Evolutionary conservation across 768 basidiomycete genomes (phyloP), one percentile per base, ranked within the genome.

Genomic region (Lentinula detonsa): DNA sequence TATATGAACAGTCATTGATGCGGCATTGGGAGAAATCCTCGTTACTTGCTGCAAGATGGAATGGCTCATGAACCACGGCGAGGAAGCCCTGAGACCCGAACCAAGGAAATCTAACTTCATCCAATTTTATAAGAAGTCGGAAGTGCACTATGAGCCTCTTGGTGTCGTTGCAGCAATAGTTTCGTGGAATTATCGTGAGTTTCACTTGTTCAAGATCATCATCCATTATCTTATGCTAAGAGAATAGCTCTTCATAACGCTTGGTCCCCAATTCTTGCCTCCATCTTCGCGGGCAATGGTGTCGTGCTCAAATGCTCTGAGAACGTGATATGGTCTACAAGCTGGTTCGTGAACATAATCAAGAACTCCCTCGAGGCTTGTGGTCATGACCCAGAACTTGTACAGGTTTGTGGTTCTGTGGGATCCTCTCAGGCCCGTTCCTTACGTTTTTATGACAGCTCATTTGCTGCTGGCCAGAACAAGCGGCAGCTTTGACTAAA

Each of bases 21-120:
- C 95, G 35, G 88, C 91, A 2, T 79, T 99, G 43, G 97, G 97
- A 39, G 97, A 99, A 74, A 90, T 98, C 65, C 69, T 99, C 46
- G 91, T 91, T n/a, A 97, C 94, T 0, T 91, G 92, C 69, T 90
- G 92, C 10, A 99, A 99, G 72, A 78, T 98, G 74, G 91, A 96
- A 65, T 98, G 91, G 91, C 70, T 98, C 16, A 81, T 98, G 49
- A 83, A 86, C 6, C 84, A 95, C 63, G 97, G 95, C 43, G 93
- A 97, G 71, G 74, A 78, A 23, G 85, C 81, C 43, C 75, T 99
- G 37, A 77, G 76, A 63, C 92, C 94, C 0, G 87, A 94, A 66
- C 81, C 79, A 10, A 80, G 97, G 65, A 78, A 78, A 40, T 78
- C 80, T 35, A 88, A 87, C 68, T 73, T 88, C 45, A 78, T 92